phyloP scores from a whole-genome alignment of 305 asterid genomes.

The Withania somnifera region DNA sequence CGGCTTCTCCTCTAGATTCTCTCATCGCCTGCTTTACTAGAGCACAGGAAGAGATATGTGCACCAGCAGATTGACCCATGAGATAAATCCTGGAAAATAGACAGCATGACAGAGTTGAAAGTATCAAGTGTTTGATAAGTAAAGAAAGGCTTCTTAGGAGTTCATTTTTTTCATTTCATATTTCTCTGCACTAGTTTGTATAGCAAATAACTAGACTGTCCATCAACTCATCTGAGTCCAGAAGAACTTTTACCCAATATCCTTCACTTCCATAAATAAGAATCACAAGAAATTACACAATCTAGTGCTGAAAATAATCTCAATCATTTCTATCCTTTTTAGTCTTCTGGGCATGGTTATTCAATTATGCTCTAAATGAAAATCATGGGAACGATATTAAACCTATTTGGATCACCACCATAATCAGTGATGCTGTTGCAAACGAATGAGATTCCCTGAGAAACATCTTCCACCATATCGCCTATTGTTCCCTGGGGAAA shows the following conservation, averaged over 20 bases:
- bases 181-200: not conserved
- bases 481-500: slow-evolving; percentile 98
- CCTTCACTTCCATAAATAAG: not conserved
- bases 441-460: slow-evolving; percentile 66
- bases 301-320: not conserved
- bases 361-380: not conserved
- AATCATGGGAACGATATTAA: not conserved
- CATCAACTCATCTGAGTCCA: not conserved
- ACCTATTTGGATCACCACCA: slow-evolving; percentile 96
- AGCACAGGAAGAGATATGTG: slow-evolving; percentile 89
- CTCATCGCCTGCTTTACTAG: slow-evolving; percentile 75
- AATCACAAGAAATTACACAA: not conserved
- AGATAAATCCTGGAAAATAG: slow-evolving; percentile 59
- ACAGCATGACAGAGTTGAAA: not conserved
- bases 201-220: not conserved
- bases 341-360: not conserved
- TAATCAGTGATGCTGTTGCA: slow-evolving; percentile 51
- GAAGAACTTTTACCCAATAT: not conserved
- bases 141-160: not conserved
- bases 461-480: slow-evolving; percentile 83
- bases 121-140: not conserved
- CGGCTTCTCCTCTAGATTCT: slow-evolving; percentile 62
- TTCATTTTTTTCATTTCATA: not conserved
- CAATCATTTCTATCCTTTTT: not conserved
- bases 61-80: slow-evolving; percentile 99